A percentile compares a stretch with the other conserved stretches of the same genome.
Conservation (phyloP, 495 filamentous ascomycete genomes). For the Aspergillus steynii region DNA sequence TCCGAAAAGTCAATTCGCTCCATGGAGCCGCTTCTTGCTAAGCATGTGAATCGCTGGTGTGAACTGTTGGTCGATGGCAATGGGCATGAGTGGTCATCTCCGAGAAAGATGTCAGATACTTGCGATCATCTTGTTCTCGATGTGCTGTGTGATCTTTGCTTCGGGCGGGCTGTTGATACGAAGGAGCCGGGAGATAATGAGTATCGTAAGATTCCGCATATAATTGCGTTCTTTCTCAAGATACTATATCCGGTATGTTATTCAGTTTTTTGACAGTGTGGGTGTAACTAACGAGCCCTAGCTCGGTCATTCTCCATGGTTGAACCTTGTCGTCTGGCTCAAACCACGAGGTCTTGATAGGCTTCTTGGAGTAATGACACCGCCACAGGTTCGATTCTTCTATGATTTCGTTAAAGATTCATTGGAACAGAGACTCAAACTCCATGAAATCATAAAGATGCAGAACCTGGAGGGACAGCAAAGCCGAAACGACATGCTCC, state of each 20-base stretch:
- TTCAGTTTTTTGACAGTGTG: neutral
- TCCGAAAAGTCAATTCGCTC: constrained; percentile 7
- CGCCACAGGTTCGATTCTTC: constrained; percentile 1
- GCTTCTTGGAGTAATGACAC: neutral
- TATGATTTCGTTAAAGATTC: constrained; percentile 13
- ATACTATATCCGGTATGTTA: constrained; percentile 13
- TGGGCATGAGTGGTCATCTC: neutral
- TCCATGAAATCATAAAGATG: neutral
- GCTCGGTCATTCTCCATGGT: constrained; percentile 14
- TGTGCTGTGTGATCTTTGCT: constrained; percentile 14
- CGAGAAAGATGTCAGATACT: constrained; percentile 13
- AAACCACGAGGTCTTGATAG: constrained; percentile 13
- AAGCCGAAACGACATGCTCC: constrained; percentile 8
- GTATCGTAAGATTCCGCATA: constrained; percentile 14
- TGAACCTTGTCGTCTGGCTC: constrained; percentile 9
- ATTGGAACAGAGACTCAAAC: constrained; percentile 1
- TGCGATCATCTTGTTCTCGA: constrained; percentile 15
- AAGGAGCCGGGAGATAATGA: constrained; percentile 9
- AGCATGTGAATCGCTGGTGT: constrained; percentile 10
- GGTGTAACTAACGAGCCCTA: constrained; percentile 4
- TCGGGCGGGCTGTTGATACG: constrained; percentile 6
- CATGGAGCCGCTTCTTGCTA: constrained; percentile 8
- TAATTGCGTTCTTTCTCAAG: constrained; percentile 9
- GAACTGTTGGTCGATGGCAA: constrained; percentile 7
- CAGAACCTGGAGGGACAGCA: neutral